Evolutionary conservation across 768 basidiomycete genomes (phyloP).

Genomic region (Hysterangium stoloniferum): DNA sequence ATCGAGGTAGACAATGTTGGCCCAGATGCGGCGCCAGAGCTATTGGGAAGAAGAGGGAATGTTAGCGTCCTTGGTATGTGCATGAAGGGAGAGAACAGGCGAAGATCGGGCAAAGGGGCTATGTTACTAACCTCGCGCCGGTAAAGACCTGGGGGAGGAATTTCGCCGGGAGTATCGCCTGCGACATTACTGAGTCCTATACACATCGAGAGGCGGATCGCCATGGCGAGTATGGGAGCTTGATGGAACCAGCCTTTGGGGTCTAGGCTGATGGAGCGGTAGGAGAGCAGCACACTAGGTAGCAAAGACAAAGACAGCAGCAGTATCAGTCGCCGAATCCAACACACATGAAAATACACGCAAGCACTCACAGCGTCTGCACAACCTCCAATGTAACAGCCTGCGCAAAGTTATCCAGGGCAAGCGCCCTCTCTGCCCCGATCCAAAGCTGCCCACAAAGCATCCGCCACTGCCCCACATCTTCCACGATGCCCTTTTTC

Average conservation of each 20-base stretch:
- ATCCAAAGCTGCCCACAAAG: slow-evolving; percentile 3
- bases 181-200: neutral
- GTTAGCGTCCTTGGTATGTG: neutral
- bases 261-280: slow-evolving; percentile 1
- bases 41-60: too few species aligned
- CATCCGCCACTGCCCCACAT: slow-evolving; percentile 1
- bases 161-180: neutral
- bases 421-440: neutral
- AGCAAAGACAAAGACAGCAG: too few species aligned
- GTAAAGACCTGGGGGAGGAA: neutral
- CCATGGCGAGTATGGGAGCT: slow-evolving; percentile 1
- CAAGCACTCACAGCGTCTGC: slow-evolving; percentile 4
- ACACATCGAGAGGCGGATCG: neutral
- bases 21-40: slow-evolving; percentile 5
- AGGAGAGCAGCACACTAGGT: neutral
- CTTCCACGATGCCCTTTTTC: neutral
- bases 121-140: neutral
- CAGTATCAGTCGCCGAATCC: too few species aligned
- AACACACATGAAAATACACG: too few species aligned
- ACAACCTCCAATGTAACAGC: slow-evolving; percentile 4
- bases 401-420: neutral
- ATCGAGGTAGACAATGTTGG: slow-evolving; percentile 1
- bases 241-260: slow-evolving; percentile 7
- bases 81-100: neutral
- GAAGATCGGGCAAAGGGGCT: neutral